Percentiles rank a stretch among this genome's conserved stretches.
Evolutionary conservation across 768 basidiomycete genomes (phyloP).

Genomic region (Galerina sulciceps): DNA sequence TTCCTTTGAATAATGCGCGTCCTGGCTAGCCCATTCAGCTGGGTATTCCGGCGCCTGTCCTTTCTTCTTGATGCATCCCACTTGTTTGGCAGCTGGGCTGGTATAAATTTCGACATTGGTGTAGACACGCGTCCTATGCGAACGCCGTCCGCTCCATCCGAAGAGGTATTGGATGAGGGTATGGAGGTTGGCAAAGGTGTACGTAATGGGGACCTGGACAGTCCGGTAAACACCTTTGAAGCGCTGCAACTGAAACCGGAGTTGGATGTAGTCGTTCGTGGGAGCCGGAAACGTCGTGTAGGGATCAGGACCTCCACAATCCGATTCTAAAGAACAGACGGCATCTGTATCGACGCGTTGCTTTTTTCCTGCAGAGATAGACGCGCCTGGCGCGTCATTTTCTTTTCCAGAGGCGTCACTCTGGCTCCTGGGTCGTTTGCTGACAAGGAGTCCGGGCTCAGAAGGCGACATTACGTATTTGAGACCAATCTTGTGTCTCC

Average conservation of each 20-base stretch:
- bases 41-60: conserved; percentile 10
- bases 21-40: background rate
- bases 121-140: conserved; percentile 13
- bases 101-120: conserved; percentile 18
- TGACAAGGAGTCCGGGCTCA: too few relatives aligned
- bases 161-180: conserved; percentile 67
- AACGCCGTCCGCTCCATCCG: conserved; percentile 27
- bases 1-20: too few relatives aligned
- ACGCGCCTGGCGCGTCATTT: too few relatives aligned
- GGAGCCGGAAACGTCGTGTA: conserved; percentile 10
- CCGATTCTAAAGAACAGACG: too few relatives aligned
- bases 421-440: too few relatives aligned
- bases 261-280: conserved; percentile 6
- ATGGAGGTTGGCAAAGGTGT: conserved; percentile 66
- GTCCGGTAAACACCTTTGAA: conserved; percentile 54
- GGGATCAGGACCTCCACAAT: background rate
- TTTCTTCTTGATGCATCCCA: conserved; percentile 13
- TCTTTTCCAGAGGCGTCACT: too few relatives aligned
- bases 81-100: background rate
- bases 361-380: too few relatives aligned
- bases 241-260: conserved; percentile 12
- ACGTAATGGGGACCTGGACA: conserved; percentile 68
- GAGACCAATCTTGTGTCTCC: too few relatives aligned
- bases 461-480: too few relatives aligned
- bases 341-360: too few relatives aligned